Conservation (phyloP, 2,329 filamentous ascomycete species). For the Alternaria incomplexa region DNA sequence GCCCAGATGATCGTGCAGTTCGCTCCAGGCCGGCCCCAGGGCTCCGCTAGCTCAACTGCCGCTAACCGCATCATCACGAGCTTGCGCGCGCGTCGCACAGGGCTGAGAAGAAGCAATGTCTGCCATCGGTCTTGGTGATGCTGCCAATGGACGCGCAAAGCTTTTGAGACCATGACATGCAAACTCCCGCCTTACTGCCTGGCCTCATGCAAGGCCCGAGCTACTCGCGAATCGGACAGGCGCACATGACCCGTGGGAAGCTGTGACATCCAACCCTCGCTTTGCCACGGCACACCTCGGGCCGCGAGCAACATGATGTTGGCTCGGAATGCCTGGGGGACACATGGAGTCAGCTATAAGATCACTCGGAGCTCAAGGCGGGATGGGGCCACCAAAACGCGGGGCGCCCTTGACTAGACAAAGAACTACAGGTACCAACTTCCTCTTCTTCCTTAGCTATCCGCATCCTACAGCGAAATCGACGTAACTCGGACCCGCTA, state of each 20-base stretch:
- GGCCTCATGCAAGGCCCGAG: slow-evolving; percentile 32
- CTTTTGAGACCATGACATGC: background rate
- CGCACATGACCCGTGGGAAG: slow-evolving; percentile 35
- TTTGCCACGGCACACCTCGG: slow-evolving; percentile 42
- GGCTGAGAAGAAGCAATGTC: slow-evolving; percentile 1
- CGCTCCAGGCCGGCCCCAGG: background rate
- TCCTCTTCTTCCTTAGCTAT: slow-evolving; percentile 3
- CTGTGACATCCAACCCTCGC: slow-evolving; percentile 28
- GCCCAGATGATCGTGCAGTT: slow-evolving; percentile 9
- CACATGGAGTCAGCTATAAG: slow-evolving; percentile 11
- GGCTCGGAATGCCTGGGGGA: slow-evolving; percentile 7
- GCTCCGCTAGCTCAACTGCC: background rate
- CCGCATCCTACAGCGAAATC: background rate
- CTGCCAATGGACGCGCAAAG: background rate
- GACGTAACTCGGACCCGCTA: slow-evolving; percentile 3
- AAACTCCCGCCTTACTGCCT: background rate
- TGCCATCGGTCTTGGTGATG: background rate
- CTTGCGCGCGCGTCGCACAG: background rate
- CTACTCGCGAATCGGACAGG: slow-evolving; percentile 9
- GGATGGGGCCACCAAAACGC: slow-evolving; percentile 8
- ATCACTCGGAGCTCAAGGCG: slow-evolving; percentile 4
- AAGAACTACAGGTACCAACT: slow-evolving; percentile 5
- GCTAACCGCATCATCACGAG: slow-evolving; percentile 4
- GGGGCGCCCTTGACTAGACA: slow-evolving; percentile 17
- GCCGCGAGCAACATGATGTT: slow-evolving; percentile 22